Base-by-base conservation (phyloP, 129 eudicot genomes). In the Arctium minus region DNA sequence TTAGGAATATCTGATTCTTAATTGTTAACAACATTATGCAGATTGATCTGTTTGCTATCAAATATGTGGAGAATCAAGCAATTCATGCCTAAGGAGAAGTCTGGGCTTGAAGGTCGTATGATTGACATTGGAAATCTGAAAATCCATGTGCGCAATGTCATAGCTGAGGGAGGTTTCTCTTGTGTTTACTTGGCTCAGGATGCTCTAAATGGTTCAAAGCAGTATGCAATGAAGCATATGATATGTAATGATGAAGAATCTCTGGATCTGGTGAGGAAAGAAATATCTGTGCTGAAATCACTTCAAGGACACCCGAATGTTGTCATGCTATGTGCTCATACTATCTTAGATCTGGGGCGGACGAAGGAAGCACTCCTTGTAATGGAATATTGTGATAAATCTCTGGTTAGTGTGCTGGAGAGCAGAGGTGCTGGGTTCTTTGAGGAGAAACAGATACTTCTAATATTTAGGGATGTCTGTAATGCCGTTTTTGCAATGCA, bases 401-500 rank as follows among this genome's bases (percentile, higher is more conserved):
- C 99, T 76, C 82, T 96, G 75, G 98, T 96, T 77, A 85, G 78
- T 86, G 97, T 96, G 76, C 90, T 96, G 78, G 99, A 93, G 81
- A 92, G 87, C 91, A 90, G 99, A 82, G 99, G 99, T 84, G 90
- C 97, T 75, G 98, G 97, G 17, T 96, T 86, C 86, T 93, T 91
- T 87, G 99, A 96, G 86, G 99, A 96, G 88, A 92, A 86, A 76
- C 98, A 96, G 81, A 84, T 90, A 62, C 86, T 96, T 11, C 29
- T 86, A 56, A 92, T 93, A 17, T 96, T 96, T 46, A 93, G 98
- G 85, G 99, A 96, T 86, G 76, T 93, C 13, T 96, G 98, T 81
- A 96, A 92, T 87, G 99, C 98, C 74, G 98, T 96, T 80, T 96
- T 93, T 93, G 99, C 99, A 72, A 96, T 96, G 98, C 99, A 93